These are phyloP conservation scores for Penicillium crystallinum DNA, from an alignment of 495 filamentous ascomycete genomes.

Conservation along the genomic window DNA sequence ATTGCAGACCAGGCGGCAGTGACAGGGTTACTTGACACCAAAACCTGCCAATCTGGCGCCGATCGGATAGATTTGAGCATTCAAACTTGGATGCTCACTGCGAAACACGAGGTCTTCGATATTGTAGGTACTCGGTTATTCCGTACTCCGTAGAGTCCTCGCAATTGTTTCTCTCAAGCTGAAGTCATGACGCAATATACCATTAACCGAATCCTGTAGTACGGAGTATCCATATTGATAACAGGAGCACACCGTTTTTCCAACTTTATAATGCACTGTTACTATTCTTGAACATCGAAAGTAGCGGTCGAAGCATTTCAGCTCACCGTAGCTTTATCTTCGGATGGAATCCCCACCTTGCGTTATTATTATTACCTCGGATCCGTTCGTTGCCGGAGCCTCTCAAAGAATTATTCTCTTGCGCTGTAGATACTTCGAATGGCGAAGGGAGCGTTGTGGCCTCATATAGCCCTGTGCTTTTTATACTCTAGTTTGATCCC, in stretches of 20 bases:
- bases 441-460: no score
- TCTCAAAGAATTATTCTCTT: background rate
- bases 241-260: background rate
- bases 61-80: no score
- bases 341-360: background rate
- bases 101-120: background rate
- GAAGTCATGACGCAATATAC: background rate
- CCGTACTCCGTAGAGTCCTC: background rate
- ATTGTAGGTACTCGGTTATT: background rate
- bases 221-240: background rate
- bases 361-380: background rate
- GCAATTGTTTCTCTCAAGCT: background rate
- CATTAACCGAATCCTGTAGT: background rate
- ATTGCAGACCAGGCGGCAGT: background rate
- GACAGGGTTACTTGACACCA: background rate
- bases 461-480: background rate
- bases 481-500: background rate
- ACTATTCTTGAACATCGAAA: background rate
- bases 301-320: conserved; percentile 1
- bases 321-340: conserved; percentile 1
- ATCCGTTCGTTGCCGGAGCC: background rate
- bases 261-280: background rate
- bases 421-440: no score
- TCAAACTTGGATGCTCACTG: background rate
- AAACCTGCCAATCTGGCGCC: background rate